These are phyloP conservation scores for Sporothrix phasma DNA, from an alignment of 2,329 filamentous ascomycete species.

Conservation along the genomic window DNA sequence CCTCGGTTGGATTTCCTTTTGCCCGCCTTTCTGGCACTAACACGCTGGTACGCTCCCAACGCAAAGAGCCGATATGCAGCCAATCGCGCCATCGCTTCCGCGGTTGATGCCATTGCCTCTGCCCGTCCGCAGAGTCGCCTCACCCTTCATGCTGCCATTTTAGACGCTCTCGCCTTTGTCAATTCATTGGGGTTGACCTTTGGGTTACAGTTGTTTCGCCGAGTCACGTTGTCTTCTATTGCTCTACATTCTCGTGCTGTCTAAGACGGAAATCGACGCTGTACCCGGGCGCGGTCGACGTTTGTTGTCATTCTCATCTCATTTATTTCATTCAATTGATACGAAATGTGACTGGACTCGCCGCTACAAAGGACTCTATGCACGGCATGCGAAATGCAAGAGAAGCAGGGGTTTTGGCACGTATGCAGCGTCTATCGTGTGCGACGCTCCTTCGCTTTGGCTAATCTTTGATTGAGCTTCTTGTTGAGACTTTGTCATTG, in stretches of 20 bases:
- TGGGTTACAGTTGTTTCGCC: too few relatives aligned
- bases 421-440: not conserved
- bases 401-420: not conserved
- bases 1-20: not conserved
- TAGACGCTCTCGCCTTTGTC: too few relatives aligned
- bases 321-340: not conserved
- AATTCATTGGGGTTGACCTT: too few relatives aligned
- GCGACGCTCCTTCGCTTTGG: not conserved
- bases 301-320: not conserved
- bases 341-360: not conserved
- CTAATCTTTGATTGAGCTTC: not conserved
- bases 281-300: too few relatives aligned
- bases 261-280: too few relatives aligned
- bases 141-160: too few relatives aligned
- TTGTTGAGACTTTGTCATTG: not conserved
- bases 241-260: not conserved
- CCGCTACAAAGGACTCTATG: not conserved
- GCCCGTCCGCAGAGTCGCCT: not conserved
- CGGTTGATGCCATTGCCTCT: constrained; percentile 22
- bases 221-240: too few relatives aligned
- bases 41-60: not conserved
- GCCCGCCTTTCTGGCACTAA: not conserved
- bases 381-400: not conserved
- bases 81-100: constrained; percentile 25
- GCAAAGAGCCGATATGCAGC: not conserved